phyloP scores from a whole-genome alignment of 169 alveolate species.

The Ichthyophthirius multifiliis region DNA sequence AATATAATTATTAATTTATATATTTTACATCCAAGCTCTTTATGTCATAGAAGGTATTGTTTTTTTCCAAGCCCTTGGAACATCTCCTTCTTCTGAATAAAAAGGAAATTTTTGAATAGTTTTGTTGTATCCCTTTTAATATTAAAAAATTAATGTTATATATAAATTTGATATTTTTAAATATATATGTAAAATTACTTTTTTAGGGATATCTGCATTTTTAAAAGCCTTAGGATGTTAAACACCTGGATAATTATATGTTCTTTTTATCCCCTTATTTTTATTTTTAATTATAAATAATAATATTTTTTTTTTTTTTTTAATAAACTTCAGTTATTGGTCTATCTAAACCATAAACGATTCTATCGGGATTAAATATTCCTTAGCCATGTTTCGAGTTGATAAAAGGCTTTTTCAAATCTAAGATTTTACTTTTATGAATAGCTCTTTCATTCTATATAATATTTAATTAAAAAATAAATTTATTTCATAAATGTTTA shows the following conservation, averaged over 20 bases:
- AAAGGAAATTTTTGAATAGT: not conserved
- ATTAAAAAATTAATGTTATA: not conserved
- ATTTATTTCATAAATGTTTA: not conserved
- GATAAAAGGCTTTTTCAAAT: not conserved
- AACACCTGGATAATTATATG: not conserved
- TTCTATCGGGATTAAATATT: not conserved
- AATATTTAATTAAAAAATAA: not conserved
- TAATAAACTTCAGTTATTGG: not conserved
- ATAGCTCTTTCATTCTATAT: slow-evolving; percentile 7
- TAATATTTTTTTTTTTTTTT: not conserved
- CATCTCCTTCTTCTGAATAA: slow-evolving; percentile 1
- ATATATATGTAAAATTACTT: not conserved
- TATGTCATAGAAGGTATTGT: not conserved
- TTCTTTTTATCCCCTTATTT: not conserved
- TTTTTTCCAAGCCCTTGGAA: not conserved
- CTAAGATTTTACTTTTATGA: slow-evolving; percentile 25
- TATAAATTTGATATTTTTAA: no score
- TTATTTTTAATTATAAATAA: not conserved
- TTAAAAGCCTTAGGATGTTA: not conserved
- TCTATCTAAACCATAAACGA: not conserved
- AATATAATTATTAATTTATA: no score
- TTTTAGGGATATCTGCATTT: not conserved
- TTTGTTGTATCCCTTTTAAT: not conserved
- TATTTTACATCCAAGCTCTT: not conserved
- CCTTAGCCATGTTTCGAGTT: not conserved